Percentiles rank a stretch among this genome's conserved stretches.
Conservation (phyloP, 2,329 filamentous ascomycete species). For the Pseudogymnoascus sp. region DNA sequence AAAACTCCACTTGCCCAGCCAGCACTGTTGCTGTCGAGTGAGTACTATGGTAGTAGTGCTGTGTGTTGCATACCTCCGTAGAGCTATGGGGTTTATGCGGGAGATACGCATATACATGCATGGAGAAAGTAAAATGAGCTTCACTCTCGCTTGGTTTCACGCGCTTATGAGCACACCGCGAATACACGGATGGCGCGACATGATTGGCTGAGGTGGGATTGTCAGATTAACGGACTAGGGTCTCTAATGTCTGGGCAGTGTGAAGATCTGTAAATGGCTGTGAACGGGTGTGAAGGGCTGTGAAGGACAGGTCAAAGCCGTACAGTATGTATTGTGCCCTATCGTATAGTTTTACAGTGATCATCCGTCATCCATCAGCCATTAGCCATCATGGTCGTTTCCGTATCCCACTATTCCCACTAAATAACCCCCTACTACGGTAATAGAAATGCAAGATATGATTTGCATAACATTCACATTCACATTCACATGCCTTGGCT, state of each 20-base stretch:
- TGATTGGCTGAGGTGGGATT: not conserved
- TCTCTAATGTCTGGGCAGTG: not conserved
- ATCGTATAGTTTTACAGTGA: not conserved
- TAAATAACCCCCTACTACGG: not conserved
- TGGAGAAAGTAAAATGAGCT: slow-evolving; percentile 6
- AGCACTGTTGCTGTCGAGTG: not conserved
- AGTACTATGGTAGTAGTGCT: not conserved
- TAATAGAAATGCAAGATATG: not conserved
- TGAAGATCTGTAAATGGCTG: not conserved
- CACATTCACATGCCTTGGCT: not conserved
- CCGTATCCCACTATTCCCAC: not conserved
- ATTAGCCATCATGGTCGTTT: not conserved
- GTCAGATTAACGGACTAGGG: not conserved
- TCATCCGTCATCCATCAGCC: not conserved
- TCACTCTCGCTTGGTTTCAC: slow-evolving; percentile 2
- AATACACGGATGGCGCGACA: not conserved
- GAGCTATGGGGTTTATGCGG: slow-evolving; percentile 5
- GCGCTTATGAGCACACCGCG: not conserved
- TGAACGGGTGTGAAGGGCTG: not conserved
- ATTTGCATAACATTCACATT: slow-evolving; percentile 2
- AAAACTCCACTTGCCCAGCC: not conserved
- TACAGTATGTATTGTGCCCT: not conserved
- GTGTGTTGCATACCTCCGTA: not conserved
- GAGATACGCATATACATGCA: slow-evolving; percentile 6
- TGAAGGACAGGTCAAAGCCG: not conserved